These are phyloP conservation scores for Paramyrothecium roridum DNA, from an alignment of 2,329 filamentous ascomycete genomes.

Conservation along the genomic window DNA sequence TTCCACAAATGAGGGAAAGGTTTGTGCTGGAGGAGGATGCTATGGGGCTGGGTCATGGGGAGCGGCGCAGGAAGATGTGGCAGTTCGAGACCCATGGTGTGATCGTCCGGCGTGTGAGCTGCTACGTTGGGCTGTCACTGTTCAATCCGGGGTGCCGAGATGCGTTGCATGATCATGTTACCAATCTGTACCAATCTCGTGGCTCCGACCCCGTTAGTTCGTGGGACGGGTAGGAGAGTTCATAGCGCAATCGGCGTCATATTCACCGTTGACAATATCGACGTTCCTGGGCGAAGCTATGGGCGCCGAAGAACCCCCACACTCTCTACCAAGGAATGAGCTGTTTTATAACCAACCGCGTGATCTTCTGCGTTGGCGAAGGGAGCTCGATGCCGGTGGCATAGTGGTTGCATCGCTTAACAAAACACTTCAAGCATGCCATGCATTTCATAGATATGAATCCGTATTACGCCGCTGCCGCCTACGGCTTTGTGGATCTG, in stretches of 20 bases:
- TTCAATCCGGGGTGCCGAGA: background rate
- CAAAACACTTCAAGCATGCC: background rate
- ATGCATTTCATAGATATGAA: background rate
- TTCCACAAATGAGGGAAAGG: background rate
- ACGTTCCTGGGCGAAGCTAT: background rate
- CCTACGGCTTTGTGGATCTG: too few species aligned
- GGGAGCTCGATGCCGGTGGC: background rate
- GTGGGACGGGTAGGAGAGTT: too few species aligned
- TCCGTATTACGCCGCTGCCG: too few species aligned
- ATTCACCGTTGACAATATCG: too few species aligned
- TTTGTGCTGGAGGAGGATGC: background rate
- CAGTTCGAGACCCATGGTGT: background rate
- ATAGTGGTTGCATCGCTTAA: background rate
- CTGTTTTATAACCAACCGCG: background rate
- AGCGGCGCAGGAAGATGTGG: background rate
- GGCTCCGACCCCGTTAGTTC: too few species aligned
- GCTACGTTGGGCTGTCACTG: background rate
- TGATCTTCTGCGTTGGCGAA: background rate
- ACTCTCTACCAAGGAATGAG: background rate
- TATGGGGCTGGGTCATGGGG: background rate
- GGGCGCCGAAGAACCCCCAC: background rate
- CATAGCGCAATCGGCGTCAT: too few species aligned
- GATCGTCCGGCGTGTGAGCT: background rate
- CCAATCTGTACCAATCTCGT: background rate
- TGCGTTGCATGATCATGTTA: background rate